Evolutionary conservation across 257 asterid species (phyloP).

Genomic region (Przewalskia tangutica): DNA sequence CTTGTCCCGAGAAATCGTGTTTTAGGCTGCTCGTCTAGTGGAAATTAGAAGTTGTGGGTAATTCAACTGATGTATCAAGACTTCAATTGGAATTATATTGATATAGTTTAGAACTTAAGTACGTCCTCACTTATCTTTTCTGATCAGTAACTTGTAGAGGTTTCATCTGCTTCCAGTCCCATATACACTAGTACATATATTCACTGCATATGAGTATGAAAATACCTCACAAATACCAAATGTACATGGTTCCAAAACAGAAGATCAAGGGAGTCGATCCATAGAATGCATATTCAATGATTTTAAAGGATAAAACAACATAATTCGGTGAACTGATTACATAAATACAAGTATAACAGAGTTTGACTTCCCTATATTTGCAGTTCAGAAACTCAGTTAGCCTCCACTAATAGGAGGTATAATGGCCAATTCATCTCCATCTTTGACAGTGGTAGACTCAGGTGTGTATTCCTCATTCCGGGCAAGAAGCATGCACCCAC

Average conservation of each 20-base stretch:
- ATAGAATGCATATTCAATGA: not conserved
- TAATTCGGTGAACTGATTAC: not conserved
- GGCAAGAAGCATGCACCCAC: constrained; percentile 79
- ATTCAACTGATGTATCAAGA: not conserved
- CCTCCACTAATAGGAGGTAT: constrained; percentile 98
- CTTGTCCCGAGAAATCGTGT: too few relatives aligned
- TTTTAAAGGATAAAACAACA: not conserved
- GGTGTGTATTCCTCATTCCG: constrained; percentile 65
- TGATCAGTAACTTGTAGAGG: too few relatives aligned
- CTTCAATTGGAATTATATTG: too few relatives aligned
- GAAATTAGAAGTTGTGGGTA: not conserved
- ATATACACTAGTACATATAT: not conserved
- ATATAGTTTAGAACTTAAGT: too few relatives aligned
- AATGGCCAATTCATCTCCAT: constrained; percentile 81
- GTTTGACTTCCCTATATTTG: not conserved
- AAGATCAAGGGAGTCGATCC: not conserved
- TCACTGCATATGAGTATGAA: not conserved
- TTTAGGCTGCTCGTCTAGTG: too few relatives aligned
- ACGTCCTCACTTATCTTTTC: too few relatives aligned
- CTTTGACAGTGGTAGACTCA: constrained; percentile 52
- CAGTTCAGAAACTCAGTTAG: constrained; percentile 11
- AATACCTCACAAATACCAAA: not conserved
- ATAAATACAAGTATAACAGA: not conserved
- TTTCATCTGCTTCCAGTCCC: not conserved
- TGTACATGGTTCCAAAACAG: not conserved